Conservation (phyloP, 345 rosid species). For the Turritis glabra region DNA sequence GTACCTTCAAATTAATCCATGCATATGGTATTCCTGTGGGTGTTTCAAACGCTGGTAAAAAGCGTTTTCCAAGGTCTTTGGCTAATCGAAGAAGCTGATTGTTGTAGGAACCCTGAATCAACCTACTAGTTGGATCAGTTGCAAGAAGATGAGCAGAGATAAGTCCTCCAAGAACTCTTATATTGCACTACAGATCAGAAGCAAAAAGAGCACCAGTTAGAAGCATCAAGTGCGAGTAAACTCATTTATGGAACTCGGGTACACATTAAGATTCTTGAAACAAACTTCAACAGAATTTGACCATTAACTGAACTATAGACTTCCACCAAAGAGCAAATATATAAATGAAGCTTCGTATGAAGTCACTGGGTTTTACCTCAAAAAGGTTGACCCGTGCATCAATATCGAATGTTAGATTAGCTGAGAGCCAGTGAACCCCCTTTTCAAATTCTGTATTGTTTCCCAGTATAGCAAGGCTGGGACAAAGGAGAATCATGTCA, state of each 20-base stretch:
- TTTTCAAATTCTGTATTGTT: conserved; percentile 84
- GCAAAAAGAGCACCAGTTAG: conserved; percentile 37
- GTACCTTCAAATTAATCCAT: conserved; percentile 95
- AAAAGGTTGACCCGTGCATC: conserved; percentile 93
- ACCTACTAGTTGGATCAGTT: conserved; percentile 70
- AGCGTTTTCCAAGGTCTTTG: conserved; percentile 86
- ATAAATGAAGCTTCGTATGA: background rate
- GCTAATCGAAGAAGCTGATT: conserved; percentile 79
- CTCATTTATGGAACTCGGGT: background rate
- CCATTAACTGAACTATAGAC: conserved; percentile 7
- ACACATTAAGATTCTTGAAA: background rate
- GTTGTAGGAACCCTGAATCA: conserved; percentile 72
- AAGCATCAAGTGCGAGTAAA: conserved; percentile 18
- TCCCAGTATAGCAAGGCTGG: conserved; percentile 89
- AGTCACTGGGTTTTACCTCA: conserved; percentile 53
- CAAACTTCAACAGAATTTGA: conserved; percentile 3
- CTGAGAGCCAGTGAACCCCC: conserved; percentile 85
- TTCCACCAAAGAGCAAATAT: background rate
- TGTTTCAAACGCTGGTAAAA: conserved; percentile 82
- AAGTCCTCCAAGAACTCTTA: conserved; percentile 99
- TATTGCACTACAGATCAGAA: conserved; percentile 80
- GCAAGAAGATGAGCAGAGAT: conserved; percentile 99
- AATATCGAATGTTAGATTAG: conserved; percentile 72
- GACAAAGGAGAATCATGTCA: conserved; percentile 34
- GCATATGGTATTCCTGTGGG: conserved; percentile 94